Evolutionary conservation across 2,329 filamentous ascomycete species (phyloP).

Genomic region (Cladosporium sp.): DNA sequence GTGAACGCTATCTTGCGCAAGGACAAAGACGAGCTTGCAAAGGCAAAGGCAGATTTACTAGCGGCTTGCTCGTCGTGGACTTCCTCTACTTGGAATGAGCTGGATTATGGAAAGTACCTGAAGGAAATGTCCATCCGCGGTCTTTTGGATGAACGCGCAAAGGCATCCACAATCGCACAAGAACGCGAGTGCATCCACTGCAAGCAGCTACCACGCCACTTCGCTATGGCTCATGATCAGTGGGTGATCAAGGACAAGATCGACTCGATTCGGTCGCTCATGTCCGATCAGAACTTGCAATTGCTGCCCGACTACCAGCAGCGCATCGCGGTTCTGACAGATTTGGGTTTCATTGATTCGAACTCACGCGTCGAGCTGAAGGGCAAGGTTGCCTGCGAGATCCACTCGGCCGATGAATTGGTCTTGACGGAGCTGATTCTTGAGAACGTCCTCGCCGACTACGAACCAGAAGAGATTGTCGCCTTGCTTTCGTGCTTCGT

Average conservation of each 20-base stretch:
- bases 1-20: slow-evolving; percentile 34
- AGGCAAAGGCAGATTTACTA: slow-evolving; percentile 63
- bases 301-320: slow-evolving; percentile 95
- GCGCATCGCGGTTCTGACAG: slow-evolving; percentile 82
- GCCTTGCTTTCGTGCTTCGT: slow-evolving; percentile 90
- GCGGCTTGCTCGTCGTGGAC: slow-evolving; percentile 69
- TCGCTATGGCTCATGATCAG: slow-evolving; percentile 92
- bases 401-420: slow-evolving; percentile 93
- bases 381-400: slow-evolving; percentile 96
- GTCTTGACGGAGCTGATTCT: slow-evolving; percentile 93
- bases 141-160: slow-evolving; percentile 63
- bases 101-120: slow-evolving; percentile 67
- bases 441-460: slow-evolving; percentile 91
- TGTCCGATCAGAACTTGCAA: slow-evolving; percentile 95
- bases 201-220: slow-evolving; percentile 79
- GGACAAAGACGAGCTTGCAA: slow-evolving; percentile 44
- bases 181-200: slow-evolving; percentile 63
- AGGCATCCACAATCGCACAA: slow-evolving; percentile 58
- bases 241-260: slow-evolving; percentile 97
- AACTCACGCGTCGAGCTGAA: slow-evolving; percentile 86
- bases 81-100: slow-evolving; percentile 71
- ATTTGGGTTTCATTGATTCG: slow-evolving; percentile 86
- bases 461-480: slow-evolving; percentile 93
- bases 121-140: slow-evolving; percentile 79
- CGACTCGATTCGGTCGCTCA: slow-evolving; percentile 72